Percentiles rank a stretch among this genome's conserved stretches.
phyloP scores from a whole-genome alignment of 352 stramenopile genomes.

The Peronosclerospora sorghi region DNA sequence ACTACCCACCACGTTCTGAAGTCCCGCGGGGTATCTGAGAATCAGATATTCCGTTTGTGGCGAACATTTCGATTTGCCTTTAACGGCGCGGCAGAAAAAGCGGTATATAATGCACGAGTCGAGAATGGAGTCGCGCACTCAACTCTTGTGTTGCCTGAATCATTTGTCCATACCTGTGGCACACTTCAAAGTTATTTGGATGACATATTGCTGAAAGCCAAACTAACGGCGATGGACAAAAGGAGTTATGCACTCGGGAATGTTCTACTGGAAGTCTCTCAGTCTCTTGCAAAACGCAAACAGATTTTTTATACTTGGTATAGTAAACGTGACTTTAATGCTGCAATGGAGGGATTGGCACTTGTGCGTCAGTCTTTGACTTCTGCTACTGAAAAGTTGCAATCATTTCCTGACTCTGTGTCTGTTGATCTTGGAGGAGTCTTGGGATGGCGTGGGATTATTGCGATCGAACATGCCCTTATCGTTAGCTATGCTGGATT shows the following conservation, averaged over 20 bases:
- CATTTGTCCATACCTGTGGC: conserved; percentile 13
- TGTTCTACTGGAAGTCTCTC: conserved; percentile 14
- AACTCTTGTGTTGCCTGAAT: neutral
- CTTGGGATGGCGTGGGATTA: conserved; percentile 47
- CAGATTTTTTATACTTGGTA: conserved; percentile 30
- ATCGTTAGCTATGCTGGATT: conserved; percentile 23
- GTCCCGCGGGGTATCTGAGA: conserved; percentile 18
- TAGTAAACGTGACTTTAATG: conserved; percentile 6
- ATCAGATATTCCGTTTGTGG: conserved; percentile 16
- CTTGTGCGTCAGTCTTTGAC: conserved; percentile 15
- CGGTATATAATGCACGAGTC: conserved; percentile 15
- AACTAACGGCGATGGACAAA: neutral
- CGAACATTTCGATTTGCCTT: conserved; percentile 26
- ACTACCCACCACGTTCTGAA: conserved; percentile 25
- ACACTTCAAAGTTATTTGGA: conserved; percentile 20
- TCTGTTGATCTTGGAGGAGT: conserved; percentile 35
- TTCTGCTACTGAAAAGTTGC: conserved; percentile 12
- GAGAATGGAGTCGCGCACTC: neutral
- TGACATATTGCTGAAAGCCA: conserved; percentile 11
- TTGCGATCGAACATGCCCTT: conserved; percentile 42
- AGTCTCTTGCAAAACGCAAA: conserved; percentile 23
- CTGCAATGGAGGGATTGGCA: conserved; percentile 16
- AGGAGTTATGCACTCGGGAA: neutral
- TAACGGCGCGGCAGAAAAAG: conserved; percentile 14
- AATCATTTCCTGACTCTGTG: neutral